phyloP scores from a whole-genome alignment of 192 early-diverging fungal genomes.

The Rhizoclosmatium sp. region DNA sequence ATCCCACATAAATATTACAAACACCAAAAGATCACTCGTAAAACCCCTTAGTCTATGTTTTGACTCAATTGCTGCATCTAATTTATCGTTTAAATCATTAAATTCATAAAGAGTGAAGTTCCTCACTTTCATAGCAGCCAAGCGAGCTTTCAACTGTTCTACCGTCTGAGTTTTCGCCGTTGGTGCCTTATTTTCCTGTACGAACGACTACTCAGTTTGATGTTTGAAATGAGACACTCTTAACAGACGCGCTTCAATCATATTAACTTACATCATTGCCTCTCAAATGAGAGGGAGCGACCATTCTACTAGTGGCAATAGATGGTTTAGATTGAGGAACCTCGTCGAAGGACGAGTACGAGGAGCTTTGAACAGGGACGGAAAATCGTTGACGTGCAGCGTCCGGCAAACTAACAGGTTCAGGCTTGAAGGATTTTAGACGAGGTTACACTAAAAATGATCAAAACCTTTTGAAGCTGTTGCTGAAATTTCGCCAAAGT shows the following conservation, averaged over 20 bases:
- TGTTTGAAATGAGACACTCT: slow-evolving; percentile 15
- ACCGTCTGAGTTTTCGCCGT: slow-evolving; percentile 61
- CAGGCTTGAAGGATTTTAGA: too few species aligned
- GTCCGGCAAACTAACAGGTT: too few species aligned
- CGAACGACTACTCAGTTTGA: background rate
- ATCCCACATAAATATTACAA: too few species aligned
- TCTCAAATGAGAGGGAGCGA: background rate
- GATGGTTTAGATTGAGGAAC: background rate
- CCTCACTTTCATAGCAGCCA: slow-evolving; percentile 67
- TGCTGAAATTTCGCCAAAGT: slow-evolving; percentile 67
- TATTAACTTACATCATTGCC: slow-evolving; percentile 49
- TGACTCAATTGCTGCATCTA: too few species aligned
- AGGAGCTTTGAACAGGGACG: background rate
- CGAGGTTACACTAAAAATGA: background rate
- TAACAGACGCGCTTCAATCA: background rate
- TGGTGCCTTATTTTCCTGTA: slow-evolving; percentile 34
- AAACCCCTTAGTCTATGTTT: too few species aligned
- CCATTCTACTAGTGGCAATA: background rate
- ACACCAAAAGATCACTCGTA: too few species aligned
- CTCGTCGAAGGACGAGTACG: background rate
- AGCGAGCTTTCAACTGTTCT: slow-evolving; percentile 68
- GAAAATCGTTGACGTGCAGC: slow-evolving; percentile 4
- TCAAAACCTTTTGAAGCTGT: slow-evolving; percentile 27
- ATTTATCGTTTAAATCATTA: too few species aligned
- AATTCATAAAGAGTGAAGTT: background rate